phyloP scores from a whole-genome alignment of 192 early-diverging fungal species.

The Coemansia sp. region DNA sequence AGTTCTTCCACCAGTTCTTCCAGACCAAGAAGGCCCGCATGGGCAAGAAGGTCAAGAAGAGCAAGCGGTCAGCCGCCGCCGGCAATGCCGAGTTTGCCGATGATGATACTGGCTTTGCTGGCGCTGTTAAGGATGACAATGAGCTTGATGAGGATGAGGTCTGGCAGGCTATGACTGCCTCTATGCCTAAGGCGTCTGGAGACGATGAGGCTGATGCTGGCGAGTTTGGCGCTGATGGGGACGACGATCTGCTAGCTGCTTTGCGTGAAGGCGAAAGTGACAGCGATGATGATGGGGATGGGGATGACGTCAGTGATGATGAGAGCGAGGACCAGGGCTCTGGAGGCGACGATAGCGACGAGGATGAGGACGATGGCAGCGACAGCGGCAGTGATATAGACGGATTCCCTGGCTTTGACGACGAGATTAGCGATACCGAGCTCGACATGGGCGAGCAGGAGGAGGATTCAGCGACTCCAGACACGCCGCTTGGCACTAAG shows the following conservation, averaged over 20 bases:
- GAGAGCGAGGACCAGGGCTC: slow-evolving; percentile 52
- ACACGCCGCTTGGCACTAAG: slow-evolving; percentile 23
- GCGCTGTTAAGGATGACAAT: slow-evolving; percentile 33
- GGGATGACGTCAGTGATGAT: slow-evolving; percentile 44
- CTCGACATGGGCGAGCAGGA: slow-evolving; percentile 11
- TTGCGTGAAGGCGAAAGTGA: slow-evolving; percentile 41
- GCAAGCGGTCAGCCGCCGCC: slow-evolving; percentile 51
- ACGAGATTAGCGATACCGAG: slow-evolving; percentile 15
- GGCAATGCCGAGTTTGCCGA: slow-evolving; percentile 53
- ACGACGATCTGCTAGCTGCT: slow-evolving; percentile 51
- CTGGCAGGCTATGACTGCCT: slow-evolving; percentile 81
- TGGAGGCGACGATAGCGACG: slow-evolving; percentile 54
- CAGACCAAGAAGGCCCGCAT: slow-evolving; percentile 37
- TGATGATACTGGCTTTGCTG: slow-evolving; percentile 47
- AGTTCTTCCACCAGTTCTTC: slow-evolving; percentile 50
- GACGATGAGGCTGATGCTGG: slow-evolving; percentile 46
- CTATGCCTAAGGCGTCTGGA: slow-evolving; percentile 57
- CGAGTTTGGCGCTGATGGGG: slow-evolving; percentile 54
- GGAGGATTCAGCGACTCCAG: not conserved
- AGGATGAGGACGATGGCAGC: slow-evolving; percentile 58
- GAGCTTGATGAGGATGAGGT: slow-evolving; percentile 81
- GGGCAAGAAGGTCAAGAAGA: slow-evolving; percentile 44
- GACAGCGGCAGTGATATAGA: slow-evolving; percentile 58
- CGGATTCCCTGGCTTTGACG: slow-evolving; percentile 27
- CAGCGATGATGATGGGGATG: slow-evolving; percentile 26